Conservation (phyloP, 306 rosid genomes). For the Vachellia pachyceras region DNA sequence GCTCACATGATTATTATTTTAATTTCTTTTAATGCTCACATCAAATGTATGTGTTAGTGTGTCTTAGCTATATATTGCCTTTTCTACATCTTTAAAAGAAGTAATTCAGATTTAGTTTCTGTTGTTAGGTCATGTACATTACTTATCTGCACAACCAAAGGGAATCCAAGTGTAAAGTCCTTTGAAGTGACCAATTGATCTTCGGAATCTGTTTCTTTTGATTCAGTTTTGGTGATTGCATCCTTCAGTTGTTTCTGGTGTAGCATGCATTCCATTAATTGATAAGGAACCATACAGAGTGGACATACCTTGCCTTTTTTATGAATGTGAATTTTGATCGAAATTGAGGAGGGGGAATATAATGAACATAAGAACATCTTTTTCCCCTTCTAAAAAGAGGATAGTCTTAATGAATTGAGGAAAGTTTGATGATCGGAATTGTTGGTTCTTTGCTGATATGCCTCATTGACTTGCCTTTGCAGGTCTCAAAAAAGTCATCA, state of each 20-base stretch:
- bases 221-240: slow-evolving; percentile 59
- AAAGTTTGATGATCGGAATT: not conserved
- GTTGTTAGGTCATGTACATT: slow-evolving; percentile 66
- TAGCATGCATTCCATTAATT: not conserved
- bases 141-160: slow-evolving; percentile 81
- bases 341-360: slow-evolving; percentile 4
- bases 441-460: slow-evolving; percentile 22
- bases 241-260: slow-evolving; percentile 8
- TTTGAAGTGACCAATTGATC: slow-evolving; percentile 53
- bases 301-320: slow-evolving; percentile 25
- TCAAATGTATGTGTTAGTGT: not conserved
- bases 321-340: slow-evolving; percentile 11
- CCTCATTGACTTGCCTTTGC: slow-evolving; percentile 32
- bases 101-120: slow-evolving; percentile 32
- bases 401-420: not conserved
- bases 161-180: slow-evolving; percentile 69
- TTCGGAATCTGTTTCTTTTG: slow-evolving; percentile 39
- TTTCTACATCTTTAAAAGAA: slow-evolving; percentile 27
- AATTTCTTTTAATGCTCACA: slow-evolving; percentile 12
- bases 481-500: slow-evolving; percentile 78
- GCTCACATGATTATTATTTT: slow-evolving; percentile 7
- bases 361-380: not conserved
- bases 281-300: not conserved
- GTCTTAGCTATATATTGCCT: slow-evolving; percentile 6
- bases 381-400: slow-evolving; percentile 20